Conservation (phyloP, 2,329 filamentous ascomycete species). For the Boeremia lycopersici region DNA sequence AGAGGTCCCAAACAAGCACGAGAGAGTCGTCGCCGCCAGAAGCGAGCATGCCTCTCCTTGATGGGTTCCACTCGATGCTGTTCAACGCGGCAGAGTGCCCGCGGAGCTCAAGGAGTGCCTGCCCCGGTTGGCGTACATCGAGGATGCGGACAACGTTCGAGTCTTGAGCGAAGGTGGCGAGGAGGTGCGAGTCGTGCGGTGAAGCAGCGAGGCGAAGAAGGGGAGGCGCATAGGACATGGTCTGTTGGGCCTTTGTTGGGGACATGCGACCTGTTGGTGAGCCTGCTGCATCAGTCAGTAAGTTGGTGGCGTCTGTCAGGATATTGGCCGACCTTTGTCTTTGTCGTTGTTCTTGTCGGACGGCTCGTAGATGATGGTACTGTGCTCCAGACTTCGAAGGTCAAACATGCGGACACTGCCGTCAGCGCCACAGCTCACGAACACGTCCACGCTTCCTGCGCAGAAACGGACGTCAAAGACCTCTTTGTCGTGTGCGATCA, state of each 20-base stretch:
- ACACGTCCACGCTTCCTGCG: constrained; percentile 97
- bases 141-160: constrained; percentile 92
- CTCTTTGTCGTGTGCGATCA: constrained; percentile 98
- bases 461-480: constrained; percentile 99
- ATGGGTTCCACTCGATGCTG: constrained; percentile 94
- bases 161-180: constrained; percentile 96
- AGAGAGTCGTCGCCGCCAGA: constrained; percentile 91
- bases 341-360: constrained; percentile 73
- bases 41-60: constrained; percentile 83
- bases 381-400: constrained; percentile 92
- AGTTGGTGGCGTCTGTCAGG: not conserved
- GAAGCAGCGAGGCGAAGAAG: constrained; percentile 84
- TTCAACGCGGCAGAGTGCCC: constrained; percentile 87
- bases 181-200: constrained; percentile 90
- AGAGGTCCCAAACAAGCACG: constrained; percentile 91
- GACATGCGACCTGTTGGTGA: constrained; percentile 63
- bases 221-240: constrained; percentile 68
- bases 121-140: constrained; percentile 93
- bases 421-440: constrained; percentile 96
- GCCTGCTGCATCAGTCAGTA: constrained; percentile 35
- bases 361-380: constrained; percentile 98
- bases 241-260: constrained; percentile 77
- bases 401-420: constrained; percentile 99
- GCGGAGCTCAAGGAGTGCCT: constrained; percentile 89
- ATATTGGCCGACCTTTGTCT: constrained; percentile 48